Evolutionary conservation across 1,284 basidiomycete species (phyloP).

Genomic region (Trametes polyzona): DNA sequence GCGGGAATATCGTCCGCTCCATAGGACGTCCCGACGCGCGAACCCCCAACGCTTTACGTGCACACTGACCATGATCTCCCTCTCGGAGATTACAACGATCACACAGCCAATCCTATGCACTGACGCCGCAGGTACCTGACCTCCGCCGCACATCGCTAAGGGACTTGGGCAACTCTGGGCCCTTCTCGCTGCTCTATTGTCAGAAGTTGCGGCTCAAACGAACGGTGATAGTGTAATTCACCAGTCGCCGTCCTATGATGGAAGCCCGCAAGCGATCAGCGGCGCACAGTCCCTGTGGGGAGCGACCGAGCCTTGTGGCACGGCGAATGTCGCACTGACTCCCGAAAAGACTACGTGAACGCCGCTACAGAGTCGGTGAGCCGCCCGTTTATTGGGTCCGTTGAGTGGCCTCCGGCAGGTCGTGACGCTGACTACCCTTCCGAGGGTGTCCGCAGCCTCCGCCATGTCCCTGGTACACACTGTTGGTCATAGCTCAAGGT

Average conservation of each 20-base stretch:
- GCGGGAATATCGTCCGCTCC: too few species aligned
- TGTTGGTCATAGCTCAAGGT: too few species aligned
- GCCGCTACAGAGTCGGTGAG: too few species aligned
- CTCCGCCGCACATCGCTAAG: background rate
- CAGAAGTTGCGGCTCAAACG: background rate
- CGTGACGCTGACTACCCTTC: too few species aligned
- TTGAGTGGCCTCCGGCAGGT: too few species aligned
- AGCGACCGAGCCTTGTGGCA: background rate
- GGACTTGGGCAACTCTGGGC: background rate
- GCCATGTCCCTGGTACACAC: too few species aligned
- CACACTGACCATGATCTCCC: background rate
- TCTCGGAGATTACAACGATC: background rate
- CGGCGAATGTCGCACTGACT: background rate
- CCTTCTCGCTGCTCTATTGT: background rate
- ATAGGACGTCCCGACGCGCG: too few species aligned
- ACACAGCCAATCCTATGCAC: background rate
- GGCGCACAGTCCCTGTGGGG: background rate
- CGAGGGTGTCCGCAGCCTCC: too few species aligned
- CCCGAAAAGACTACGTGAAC: background rate
- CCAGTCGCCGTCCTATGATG: background rate
- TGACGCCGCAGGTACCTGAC: background rate
- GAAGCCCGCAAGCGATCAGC: background rate
- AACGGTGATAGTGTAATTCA: background rate
- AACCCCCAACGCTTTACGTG: too few species aligned
- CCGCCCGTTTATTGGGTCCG: too few species aligned